Percentiles rank a stretch among this genome's conserved stretches.
These are phyloP conservation scores for Myochromella boudieri DNA, from an alignment of 768 basidiomycete genomes.

Conservation along the genomic window DNA sequence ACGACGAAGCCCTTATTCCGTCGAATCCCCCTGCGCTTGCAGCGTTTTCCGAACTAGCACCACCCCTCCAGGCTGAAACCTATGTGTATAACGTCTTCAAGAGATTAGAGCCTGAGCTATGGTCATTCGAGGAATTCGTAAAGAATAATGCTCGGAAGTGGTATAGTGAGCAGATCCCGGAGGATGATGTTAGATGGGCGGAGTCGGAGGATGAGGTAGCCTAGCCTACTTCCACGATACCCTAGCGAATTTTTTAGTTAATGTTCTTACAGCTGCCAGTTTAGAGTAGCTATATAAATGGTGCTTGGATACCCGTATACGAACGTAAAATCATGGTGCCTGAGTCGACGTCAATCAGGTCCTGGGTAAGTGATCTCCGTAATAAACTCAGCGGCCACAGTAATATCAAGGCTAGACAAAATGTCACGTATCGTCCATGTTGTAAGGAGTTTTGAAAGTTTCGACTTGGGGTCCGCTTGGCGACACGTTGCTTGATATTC, in stretches of 20 bases:
- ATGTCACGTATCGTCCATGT: no score
- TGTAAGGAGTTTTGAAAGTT: no score
- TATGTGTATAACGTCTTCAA: constrained; percentile 65
- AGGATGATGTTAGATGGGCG: constrained; percentile 51
- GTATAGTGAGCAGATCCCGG: constrained; percentile 47
- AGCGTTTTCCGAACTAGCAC: constrained; percentile 27
- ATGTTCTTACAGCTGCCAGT: no score
- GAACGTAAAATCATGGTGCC: no score
- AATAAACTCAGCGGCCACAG: no score
- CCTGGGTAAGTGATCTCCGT: no score
- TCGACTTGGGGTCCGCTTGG: background rate
- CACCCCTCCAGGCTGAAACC: constrained; percentile 53
- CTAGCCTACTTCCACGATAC: no score
- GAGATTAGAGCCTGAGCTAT: constrained; percentile 57
- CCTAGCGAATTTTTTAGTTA: no score
- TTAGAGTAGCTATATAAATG: no score
- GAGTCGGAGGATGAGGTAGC: constrained; percentile 41
- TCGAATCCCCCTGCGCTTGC: constrained; percentile 43
- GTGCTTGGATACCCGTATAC: no score
- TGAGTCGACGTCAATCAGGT: no score
- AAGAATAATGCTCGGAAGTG: constrained; percentile 76
- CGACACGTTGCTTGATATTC: background rate
- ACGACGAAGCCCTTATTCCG: constrained; percentile 37
- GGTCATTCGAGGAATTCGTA: constrained; percentile 85
- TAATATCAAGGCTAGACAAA: no score